These are phyloP conservation scores for Cornus controversa DNA, from an alignment of 148 eudicot species.

Conservation along the genomic window DNA sequence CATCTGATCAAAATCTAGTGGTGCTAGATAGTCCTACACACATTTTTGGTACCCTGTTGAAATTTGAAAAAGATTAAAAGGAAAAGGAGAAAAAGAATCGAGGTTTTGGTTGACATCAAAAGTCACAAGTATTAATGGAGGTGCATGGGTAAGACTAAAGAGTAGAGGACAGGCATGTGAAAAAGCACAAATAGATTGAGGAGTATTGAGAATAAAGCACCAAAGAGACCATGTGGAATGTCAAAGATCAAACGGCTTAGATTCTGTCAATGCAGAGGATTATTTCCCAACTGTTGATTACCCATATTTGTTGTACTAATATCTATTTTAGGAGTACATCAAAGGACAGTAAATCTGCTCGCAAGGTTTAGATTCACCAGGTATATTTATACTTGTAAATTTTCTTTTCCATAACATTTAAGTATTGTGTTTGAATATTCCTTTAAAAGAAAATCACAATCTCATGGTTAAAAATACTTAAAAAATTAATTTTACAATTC, in stretches of 20 bases:
- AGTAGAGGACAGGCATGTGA: too few species aligned
- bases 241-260: not conserved
- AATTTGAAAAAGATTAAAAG: not conserved
- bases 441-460: too few species aligned
- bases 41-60: not conserved
- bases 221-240: not conserved
- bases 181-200: not conserved
- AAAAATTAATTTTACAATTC: too few species aligned
- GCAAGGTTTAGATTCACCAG: too few species aligned
- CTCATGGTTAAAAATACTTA: too few species aligned
- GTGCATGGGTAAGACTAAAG: too few species aligned
- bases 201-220: not conserved
- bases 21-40: not conserved
- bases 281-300: not conserved
- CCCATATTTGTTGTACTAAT: not conserved
- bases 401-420: too few species aligned
- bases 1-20: slow-evolving; percentile 5
- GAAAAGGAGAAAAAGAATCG: not conserved
- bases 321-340: too few species aligned
- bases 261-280: not conserved
- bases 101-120: not conserved
- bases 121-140: not conserved
- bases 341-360: too few species aligned
- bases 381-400: too few species aligned
- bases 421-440: too few species aligned